Percentiles rank a stretch among this genome's conserved stretches.
phyloP scores from a whole-genome alignment of 139 green algal genomes.

The Dunaliella sp. region DNA sequence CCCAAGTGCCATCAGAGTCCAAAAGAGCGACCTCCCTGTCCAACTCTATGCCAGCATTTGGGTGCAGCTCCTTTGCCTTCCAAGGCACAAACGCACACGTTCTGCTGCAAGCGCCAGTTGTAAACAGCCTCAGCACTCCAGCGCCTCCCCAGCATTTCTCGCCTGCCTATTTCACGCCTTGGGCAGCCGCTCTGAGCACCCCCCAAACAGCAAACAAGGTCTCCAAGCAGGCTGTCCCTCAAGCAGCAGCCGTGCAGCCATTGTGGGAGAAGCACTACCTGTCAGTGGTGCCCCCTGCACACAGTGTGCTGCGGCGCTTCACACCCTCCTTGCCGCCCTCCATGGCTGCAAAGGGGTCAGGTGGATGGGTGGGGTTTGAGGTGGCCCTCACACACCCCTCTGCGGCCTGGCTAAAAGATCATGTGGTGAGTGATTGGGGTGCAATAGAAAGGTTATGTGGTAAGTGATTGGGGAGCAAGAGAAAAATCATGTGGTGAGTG shows the following conservation, averaged over 20 bases:
- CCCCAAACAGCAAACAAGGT: too few species aligned
- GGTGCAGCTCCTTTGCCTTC: constrained; percentile 11
- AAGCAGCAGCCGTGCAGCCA: too few species aligned
- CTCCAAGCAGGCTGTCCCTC: too few species aligned
- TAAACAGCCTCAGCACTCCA: not conserved
- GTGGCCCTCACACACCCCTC: constrained; percentile 24
- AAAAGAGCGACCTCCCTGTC: too few species aligned
- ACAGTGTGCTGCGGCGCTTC: constrained; percentile 38
- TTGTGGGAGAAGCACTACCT: constrained; percentile 2
- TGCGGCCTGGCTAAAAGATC: constrained; percentile 66
- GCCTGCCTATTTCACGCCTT: not conserved
- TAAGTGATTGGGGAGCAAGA: too few species aligned
- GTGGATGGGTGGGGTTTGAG: constrained; percentile 22
- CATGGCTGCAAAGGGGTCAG: not conserved
- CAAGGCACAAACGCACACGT: constrained; percentile 78
- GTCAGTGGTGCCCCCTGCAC: constrained; percentile 42
- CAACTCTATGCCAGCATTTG: too few species aligned
- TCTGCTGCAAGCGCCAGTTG: constrained; percentile 32
- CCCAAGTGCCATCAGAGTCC: too few species aligned
- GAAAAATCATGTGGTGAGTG: too few species aligned
- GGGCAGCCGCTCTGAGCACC: constrained; percentile 7
- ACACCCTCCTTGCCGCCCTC: not conserved
- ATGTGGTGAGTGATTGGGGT: constrained; percentile 46
- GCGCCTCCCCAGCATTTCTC: not conserved
- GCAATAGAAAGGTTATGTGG: too few species aligned